A percentile compares a stretch with the other conserved stretches of the same genome.
These are phyloP conservation scores for Acidiella bohemica DNA, from an alignment of 495 filamentous ascomycete species.

Conservation along the genomic window DNA sequence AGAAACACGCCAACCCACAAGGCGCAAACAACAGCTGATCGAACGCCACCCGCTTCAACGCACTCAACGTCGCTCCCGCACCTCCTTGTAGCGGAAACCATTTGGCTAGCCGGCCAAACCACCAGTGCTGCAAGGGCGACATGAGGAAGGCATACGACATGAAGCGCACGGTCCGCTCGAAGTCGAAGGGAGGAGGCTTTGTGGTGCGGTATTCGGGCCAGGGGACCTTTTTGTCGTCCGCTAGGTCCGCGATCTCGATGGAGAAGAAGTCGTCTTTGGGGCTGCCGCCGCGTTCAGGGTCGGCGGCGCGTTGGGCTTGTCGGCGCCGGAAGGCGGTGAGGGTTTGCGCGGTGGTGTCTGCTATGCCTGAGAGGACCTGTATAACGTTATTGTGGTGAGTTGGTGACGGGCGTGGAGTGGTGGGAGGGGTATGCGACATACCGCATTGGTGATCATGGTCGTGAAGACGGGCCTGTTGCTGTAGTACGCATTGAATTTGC, in stretches of 20 bases:
- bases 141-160: conserved; percentile 94
- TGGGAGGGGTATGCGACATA: conserved; percentile 33
- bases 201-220: conserved; percentile 52
- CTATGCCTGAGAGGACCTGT: conserved; percentile 72
- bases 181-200: conserved; percentile 76
- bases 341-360: conserved; percentile 89
- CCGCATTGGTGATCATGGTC: conserved; percentile 95
- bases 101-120: conserved; percentile 79
- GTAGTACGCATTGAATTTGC: conserved; percentile 91
- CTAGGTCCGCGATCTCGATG: conserved; percentile 79
- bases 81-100: conserved; percentile 66
- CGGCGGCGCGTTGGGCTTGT: conserved; percentile 44
- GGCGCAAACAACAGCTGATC: conserved; percentile 97
- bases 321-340: conserved; percentile 71
- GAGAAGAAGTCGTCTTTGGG: conserved; percentile 57
- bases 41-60: conserved; percentile 76
- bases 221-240: conserved; percentile 74
- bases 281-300: conserved; percentile 22
- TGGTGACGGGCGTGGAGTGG: conserved; percentile 4
- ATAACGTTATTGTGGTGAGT: not conserved
- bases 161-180: conserved; percentile 82
- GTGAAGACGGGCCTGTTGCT: conserved; percentile 83
- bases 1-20: conserved; percentile 74
- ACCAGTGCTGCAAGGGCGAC: conserved; percentile 92
- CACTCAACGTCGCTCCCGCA: conserved; percentile 41